Base-by-base conservation (phyloP, 805 yeast genomes). In the Metschnikowia henanensis region DNA sequence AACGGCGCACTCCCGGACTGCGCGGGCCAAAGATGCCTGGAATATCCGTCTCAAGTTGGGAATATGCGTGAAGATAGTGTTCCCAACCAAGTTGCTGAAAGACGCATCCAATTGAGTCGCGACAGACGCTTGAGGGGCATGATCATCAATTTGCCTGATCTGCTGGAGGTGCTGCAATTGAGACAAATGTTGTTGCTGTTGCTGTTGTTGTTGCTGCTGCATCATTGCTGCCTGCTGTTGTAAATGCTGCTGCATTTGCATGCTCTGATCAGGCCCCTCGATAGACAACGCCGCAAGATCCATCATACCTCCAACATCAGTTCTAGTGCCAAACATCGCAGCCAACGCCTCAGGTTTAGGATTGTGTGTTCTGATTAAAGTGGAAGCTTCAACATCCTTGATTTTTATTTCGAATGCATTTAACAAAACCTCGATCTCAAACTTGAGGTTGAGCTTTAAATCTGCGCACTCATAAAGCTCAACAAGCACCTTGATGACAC, bases 341-440 rank as follows among this genome's bases (percentile, higher is more conserved):
- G 76, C 75, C 42, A 71, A 61, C 2, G 72, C 69, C 5, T 60
- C 56, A 10, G 76, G 74, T 22, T 64, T 66, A 2, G 74, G 68
- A 41, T 64, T 64, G 55, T 71, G 75, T 10, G 64, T 64, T 51
- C 87, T 71, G 13, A 90, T 68, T 37, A 79, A 60, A 1, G 76
- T 72, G 0, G 94, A 75, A 0, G 89, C 77, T 43, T 80, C 83
- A 30, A 92, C 64, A n/a, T 77, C 78, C 4, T 69, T 67, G 31
- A 88, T 64, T 15, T 81, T 77, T 49, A 88, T 60, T 5, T 73
- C 70, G 46, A 94, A 75, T 2, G 83, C 72, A 54, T 90, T 90
- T 58, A 91, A 83, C 44, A 94, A 72, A 5, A 94, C 97, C 60
- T 94, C 99, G 55, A 94, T 81, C 63, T 94, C 98, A 68, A 94